Evolutionary conservation across 169 alveolate species (phyloP).

Genomic region (Plasmodium vivax): DNA sequence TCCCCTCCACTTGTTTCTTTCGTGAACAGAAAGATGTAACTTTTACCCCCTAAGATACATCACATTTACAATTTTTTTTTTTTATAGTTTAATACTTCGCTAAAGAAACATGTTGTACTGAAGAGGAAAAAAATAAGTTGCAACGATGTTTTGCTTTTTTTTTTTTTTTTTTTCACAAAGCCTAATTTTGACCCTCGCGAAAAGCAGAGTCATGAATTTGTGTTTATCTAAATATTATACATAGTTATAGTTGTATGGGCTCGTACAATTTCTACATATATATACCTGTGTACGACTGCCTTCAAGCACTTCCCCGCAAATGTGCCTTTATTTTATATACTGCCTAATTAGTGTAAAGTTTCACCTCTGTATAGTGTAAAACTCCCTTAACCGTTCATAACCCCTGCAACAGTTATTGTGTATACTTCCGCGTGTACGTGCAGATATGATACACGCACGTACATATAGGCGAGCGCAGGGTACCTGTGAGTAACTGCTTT

Average conservation of each 20-base stretch:
- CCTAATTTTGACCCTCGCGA: not conserved
- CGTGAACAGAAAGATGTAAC: conserved; percentile 12
- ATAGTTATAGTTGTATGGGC: not conserved
- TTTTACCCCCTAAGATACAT: conserved; percentile 20
- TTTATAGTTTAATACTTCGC: not conserved
- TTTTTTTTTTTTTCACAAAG: conserved; percentile 1
- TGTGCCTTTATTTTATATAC: not conserved
- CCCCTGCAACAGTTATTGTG: not conserved
- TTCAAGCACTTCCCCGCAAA: not conserved
- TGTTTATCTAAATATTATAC: not conserved
- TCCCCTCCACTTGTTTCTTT: conserved; percentile 12
- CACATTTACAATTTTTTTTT: not conserved
- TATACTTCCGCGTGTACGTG: not conserved
- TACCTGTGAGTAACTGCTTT: not conserved
- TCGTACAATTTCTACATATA: not conserved
- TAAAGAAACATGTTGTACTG: not conserved
- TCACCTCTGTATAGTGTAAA: not conserved
- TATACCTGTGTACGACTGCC: not conserved
- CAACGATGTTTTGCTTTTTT: conserved; percentile 2
- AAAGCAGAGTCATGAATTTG: not conserved
- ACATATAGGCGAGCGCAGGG: not conserved
- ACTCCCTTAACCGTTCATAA: not conserved
- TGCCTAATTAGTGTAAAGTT: not conserved
- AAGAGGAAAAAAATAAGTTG: conserved; percentile 10
- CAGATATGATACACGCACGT: not conserved